Conservation (phyloP, 2,329 filamentous ascomycete genomes). For the Achaetomium macrosporum region DNA sequence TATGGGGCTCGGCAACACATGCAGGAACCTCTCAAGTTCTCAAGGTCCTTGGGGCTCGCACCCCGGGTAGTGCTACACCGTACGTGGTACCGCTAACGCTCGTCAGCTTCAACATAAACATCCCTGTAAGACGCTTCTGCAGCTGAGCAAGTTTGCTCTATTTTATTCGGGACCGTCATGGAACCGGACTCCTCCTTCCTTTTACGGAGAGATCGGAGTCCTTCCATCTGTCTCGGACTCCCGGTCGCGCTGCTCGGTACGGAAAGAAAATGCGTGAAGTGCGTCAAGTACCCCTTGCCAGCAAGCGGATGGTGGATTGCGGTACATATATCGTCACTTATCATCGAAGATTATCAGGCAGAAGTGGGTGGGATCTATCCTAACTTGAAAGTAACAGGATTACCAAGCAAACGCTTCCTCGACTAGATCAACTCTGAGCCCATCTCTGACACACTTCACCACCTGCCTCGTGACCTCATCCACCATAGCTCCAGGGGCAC, state of each 20-base stretch:
- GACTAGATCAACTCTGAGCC: not conserved
- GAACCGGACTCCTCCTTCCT: not conserved
- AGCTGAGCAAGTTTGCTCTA: conserved; percentile 7
- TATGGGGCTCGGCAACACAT: too few relatives aligned
- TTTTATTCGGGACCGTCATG: not conserved
- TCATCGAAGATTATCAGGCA: too few relatives aligned
- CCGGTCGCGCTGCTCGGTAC: too few relatives aligned
- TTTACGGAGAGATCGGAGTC: not conserved
- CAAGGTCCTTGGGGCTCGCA: too few relatives aligned
- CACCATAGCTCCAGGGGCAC: not conserved
- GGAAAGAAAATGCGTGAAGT: too few relatives aligned
- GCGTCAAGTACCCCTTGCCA: too few relatives aligned
- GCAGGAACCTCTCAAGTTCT: too few relatives aligned
- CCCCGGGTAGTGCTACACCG: too few relatives aligned
- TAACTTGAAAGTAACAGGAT: not conserved
- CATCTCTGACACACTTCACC: not conserved
- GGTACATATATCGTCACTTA: too few relatives aligned
- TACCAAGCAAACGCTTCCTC: conserved; percentile 2
- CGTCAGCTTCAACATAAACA: not conserved
- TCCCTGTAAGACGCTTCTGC: not conserved
- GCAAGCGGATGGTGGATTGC: too few relatives aligned
- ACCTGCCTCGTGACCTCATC: not conserved
- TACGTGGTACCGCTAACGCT: not conserved
- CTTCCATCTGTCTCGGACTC: not conserved
- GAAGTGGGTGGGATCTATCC: too few relatives aligned